Percentiles rank a stretch among this genome's conserved stretches.
These are phyloP conservation scores for Amanita polypyramis DNA, from an alignment of 768 basidiomycete species.

Conservation along the genomic window DNA sequence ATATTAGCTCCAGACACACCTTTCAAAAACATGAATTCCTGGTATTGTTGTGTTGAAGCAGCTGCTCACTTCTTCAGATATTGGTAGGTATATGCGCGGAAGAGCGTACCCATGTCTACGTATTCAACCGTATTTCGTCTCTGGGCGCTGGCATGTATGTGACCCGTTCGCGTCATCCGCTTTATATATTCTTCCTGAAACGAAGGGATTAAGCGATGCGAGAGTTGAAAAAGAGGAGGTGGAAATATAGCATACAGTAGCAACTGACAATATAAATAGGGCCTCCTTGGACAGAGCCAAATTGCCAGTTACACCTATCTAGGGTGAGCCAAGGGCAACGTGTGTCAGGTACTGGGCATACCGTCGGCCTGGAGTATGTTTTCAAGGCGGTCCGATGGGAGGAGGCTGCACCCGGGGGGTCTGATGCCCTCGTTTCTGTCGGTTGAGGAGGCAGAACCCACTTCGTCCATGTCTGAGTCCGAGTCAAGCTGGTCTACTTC, in stretches of 20 bases:
- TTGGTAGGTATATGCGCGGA: not conserved
- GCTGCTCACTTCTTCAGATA: constrained; percentile 25
- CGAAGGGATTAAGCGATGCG: constrained; percentile 6
- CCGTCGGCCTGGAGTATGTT: constrained; percentile 76
- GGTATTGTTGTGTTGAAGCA: constrained; percentile 45
- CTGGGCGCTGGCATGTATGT: constrained; percentile 50
- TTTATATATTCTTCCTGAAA: constrained; percentile 80
- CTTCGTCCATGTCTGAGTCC: constrained; percentile 34
- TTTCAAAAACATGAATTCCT: constrained; percentile 64
- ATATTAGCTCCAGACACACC: constrained; percentile 25
- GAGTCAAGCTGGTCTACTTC: constrained; percentile 62
- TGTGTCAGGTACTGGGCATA: constrained; percentile 18
- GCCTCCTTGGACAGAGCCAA: constrained; percentile 70
- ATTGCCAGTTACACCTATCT: constrained; percentile 43
- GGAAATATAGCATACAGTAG: constrained; percentile 55
- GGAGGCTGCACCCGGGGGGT: constrained; percentile 53
- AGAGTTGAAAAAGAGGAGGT: not conserved
- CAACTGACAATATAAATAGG: constrained; percentile 61
- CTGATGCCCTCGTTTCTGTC: constrained; percentile 19
- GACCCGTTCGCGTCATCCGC: constrained; percentile 58
- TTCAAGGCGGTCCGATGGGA: constrained; percentile 60
- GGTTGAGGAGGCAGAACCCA: constrained; percentile 16
- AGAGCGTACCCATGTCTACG: constrained; percentile 60
- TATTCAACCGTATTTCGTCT: constrained; percentile 54
- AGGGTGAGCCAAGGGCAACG: constrained; percentile 6